These are phyloP conservation scores for Roridomyces roridus DNA, from an alignment of 768 basidiomycete species.

Conservation along the genomic window DNA sequence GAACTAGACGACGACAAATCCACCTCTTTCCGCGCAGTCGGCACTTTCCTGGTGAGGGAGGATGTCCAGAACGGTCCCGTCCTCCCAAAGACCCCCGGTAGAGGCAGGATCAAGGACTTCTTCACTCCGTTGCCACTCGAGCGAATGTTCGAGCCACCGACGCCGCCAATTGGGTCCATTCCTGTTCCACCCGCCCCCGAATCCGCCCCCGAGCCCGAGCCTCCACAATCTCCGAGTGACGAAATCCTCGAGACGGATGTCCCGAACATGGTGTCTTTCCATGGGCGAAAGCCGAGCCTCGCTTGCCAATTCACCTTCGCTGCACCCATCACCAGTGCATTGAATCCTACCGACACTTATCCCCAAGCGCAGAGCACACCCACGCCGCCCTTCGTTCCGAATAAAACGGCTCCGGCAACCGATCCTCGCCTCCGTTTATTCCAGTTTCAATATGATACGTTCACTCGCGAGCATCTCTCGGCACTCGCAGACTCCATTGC, in stretches of 20 bases:
- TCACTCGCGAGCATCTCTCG: constrained; percentile 92
- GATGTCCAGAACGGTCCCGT: constrained; percentile 63
- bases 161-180: constrained; percentile 58
- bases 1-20: constrained; percentile 38
- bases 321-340: constrained; percentile 49
- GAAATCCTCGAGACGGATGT: constrained; percentile 58
- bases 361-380: constrained; percentile 74
- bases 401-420: constrained; percentile 46
- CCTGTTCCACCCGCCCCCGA: constrained; percentile 14
- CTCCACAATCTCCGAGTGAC: constrained; percentile 34
- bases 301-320: constrained; percentile 79
- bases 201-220: constrained; percentile 20
- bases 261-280: constrained; percentile 52
- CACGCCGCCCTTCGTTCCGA: constrained; percentile 37
- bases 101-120: constrained; percentile 75
- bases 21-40: constrained; percentile 44
- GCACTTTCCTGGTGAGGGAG: constrained; percentile 80
- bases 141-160: constrained; percentile 93
- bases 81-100: constrained; percentile 71
- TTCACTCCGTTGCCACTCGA: constrained; percentile 90
- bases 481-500: constrained; percentile 95
- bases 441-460: constrained; percentile 95
- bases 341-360: constrained; percentile 37
- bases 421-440: constrained; percentile 87
- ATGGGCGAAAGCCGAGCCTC: constrained; percentile 51